phyloP scores from a whole-genome alignment of 1,139 yeast genomes.

The Saccharomyces pastorianus region DNA sequence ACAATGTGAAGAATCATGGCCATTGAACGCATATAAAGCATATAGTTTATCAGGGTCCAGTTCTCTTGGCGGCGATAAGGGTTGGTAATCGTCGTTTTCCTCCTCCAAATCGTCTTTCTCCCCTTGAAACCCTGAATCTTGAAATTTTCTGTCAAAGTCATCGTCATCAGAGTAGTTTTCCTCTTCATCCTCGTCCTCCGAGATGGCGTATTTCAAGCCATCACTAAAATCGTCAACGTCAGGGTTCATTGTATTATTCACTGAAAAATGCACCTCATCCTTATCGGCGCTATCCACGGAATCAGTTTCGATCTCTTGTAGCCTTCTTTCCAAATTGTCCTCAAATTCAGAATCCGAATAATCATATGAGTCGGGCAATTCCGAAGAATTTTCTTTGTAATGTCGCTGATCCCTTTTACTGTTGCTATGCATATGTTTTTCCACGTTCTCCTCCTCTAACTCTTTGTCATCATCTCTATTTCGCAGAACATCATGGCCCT shows the following conservation, averaged over 20 bases:
- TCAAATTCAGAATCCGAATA: slow-evolving; percentile 33
- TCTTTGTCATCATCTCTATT: neutral
- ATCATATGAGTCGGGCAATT: slow-evolving; percentile 18
- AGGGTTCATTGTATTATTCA: slow-evolving; percentile 2
- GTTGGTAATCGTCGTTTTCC: slow-evolving; percentile 36
- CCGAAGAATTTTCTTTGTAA: slow-evolving; percentile 3
- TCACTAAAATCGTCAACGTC: slow-evolving; percentile 8
- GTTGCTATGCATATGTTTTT: neutral
- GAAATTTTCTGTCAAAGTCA: slow-evolving; percentile 1
- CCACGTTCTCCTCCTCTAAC: neutral
- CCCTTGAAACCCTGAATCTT: slow-evolving; percentile 10
- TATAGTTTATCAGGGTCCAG: slow-evolving; percentile 77
- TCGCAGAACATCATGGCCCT: neutral
- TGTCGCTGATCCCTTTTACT: slow-evolving; percentile 1
- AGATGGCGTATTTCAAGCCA: slow-evolving; percentile 6
- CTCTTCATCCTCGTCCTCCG: slow-evolving; percentile 4
- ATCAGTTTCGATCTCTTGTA: slow-evolving; percentile 18
- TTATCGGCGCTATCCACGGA: slow-evolving; percentile 5
- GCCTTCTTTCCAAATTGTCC: slow-evolving; percentile 27
- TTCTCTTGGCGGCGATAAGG: slow-evolving; percentile 75
- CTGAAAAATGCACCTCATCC: slow-evolving; percentile 6
- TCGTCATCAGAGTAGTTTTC: slow-evolving; percentile 5
- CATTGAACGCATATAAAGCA: slow-evolving; percentile 79
- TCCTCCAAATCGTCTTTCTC: slow-evolving; percentile 15
- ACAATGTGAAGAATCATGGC: slow-evolving; percentile 93